Conservation (phyloP, 176 grass and related monocot genomes). For the Thinopyrum elongatum region DNA sequence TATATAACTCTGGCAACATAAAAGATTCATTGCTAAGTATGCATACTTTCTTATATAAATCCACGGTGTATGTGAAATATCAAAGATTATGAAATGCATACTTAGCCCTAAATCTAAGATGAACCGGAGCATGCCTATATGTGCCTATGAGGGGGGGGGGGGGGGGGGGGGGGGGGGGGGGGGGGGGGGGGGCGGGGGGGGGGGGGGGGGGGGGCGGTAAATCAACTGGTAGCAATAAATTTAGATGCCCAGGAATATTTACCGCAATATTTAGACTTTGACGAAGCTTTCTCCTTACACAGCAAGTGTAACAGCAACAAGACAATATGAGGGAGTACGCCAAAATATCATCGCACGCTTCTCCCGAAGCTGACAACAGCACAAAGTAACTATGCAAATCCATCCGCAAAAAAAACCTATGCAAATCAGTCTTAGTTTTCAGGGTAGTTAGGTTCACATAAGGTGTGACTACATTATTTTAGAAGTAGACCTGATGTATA, state of each 20-base stretch:
- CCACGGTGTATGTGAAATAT: no score
- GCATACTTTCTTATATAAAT: no score
- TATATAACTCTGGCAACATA: no score
- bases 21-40: no score
- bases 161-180: no score
- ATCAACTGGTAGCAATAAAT: slow-evolving; percentile 3
- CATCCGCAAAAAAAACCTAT: no score
- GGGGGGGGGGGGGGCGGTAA: not conserved
- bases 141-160: no score
- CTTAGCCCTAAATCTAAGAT: no score
- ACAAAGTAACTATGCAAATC: no score
- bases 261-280: slow-evolving; percentile 77
- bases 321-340: slow-evolving; percentile 87
- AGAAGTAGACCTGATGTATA: not conserved
- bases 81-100: no score
- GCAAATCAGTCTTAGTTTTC: not conserved
- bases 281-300: slow-evolving; percentile 82
- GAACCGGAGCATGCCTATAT: no score
- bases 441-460: not conserved
- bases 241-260: slow-evolving; percentile 24
- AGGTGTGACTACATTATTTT: not conserved
- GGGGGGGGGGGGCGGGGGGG: no score
- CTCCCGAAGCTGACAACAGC: slow-evolving; percentile 60
- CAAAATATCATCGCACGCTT: slow-evolving; percentile 97
- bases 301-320: slow-evolving; percentile 98